A percentile compares a stretch with the other conserved stretches of the same genome.
Evolutionary conservation across 805 yeast species (phyloP).

Genomic region (Candida succiphila): DNA sequence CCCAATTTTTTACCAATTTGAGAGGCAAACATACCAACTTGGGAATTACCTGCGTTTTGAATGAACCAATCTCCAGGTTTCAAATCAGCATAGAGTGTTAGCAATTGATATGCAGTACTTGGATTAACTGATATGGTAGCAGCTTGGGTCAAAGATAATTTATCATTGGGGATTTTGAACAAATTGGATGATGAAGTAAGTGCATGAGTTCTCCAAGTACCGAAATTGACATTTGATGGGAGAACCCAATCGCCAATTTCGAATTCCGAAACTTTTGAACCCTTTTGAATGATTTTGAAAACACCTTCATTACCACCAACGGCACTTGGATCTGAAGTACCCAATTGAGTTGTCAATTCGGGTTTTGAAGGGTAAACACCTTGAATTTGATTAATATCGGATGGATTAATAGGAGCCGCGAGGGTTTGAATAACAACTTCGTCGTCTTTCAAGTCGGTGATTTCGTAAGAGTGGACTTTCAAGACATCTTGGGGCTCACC

Average conservation of each 20-base stretch:
- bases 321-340: constrained; percentile 58
- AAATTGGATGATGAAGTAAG: constrained; percentile 42
- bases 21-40: constrained; percentile 85
- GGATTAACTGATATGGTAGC: constrained; percentile 93
- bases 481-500: constrained; percentile 58
- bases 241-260: constrained; percentile 80
- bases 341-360: constrained; percentile 39
- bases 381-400: constrained; percentile 77
- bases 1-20: constrained; percentile 80
- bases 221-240: constrained; percentile 68
- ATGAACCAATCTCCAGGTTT: constrained; percentile 80
- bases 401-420: constrained; percentile 85
- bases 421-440: constrained; percentile 56
- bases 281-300: constrained; percentile 72
- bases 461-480: constrained; percentile 34
- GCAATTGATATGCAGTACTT: constrained; percentile 82
- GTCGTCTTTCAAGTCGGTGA: constrained; percentile 22
- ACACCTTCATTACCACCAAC: constrained; percentile 94
- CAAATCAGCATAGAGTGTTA: constrained; percentile 55
- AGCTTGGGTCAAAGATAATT: constrained; percentile 49
- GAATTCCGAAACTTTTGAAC: constrained; percentile 37
- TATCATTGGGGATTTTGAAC: constrained; percentile 45
- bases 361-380: constrained; percentile 84
- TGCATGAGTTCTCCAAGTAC: constrained; percentile 90
- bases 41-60: constrained; percentile 95